Conservation (phyloP, 495 filamentous ascomycete genomes). For the Chlorociboria aeruginascens region DNA sequence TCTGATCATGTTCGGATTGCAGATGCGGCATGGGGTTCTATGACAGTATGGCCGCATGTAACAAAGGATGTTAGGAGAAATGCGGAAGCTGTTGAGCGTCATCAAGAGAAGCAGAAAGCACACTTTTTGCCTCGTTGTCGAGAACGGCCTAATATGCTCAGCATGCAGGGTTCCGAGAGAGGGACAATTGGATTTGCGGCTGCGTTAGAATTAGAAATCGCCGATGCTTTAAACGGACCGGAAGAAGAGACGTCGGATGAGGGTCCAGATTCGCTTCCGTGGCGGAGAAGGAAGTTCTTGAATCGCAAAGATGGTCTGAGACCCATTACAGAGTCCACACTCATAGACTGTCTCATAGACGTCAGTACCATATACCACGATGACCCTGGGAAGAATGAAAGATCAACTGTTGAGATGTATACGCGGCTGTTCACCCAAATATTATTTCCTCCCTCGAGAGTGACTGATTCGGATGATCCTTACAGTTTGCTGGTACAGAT, state of each 20-base stretch:
- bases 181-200: constrained; percentile 67
- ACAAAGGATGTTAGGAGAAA: constrained; percentile 8
- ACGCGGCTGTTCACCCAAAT: constrained; percentile 47
- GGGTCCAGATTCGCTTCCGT: constrained; percentile 26
- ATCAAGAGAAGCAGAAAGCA: constrained; percentile 30
- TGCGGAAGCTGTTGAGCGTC: constrained; percentile 20
- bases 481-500: constrained; percentile 49
- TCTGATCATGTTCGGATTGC: constrained; percentile 48
- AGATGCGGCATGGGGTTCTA: constrained; percentile 40
- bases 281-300: constrained; percentile 37
- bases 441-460: constrained; percentile 43
- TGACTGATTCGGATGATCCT: constrained; percentile 43
- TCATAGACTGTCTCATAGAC: constrained; percentile 39
- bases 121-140: constrained; percentile 46
- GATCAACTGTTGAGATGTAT: constrained; percentile 29
- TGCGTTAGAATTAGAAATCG: constrained; percentile 55
- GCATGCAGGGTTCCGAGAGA: constrained; percentile 57
- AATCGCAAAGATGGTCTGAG: constrained; percentile 32
- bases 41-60: constrained; percentile 40
- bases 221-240: constrained; percentile 42
- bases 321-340: constrained; percentile 35
- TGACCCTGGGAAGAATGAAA: constrained; percentile 14
- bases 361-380: constrained; percentile 32
- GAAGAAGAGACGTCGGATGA: constrained; percentile 35
- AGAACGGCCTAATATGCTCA: constrained; percentile 61